Conservation (phyloP, 208 protist species). For the Leishmania lainsoni region DNA sequence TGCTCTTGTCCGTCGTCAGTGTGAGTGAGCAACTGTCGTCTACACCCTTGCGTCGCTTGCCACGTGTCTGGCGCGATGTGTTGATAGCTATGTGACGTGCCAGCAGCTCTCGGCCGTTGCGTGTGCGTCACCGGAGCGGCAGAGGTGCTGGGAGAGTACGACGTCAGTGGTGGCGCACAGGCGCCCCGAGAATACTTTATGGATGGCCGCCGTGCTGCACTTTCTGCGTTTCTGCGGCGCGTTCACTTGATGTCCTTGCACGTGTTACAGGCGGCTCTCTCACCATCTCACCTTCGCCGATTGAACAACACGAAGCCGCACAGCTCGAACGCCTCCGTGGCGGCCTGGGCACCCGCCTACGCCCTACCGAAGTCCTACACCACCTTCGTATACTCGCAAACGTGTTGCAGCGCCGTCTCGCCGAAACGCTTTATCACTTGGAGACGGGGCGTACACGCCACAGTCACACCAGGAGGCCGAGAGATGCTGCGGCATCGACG, state of each 20-base stretch:
- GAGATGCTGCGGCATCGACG: neutral
- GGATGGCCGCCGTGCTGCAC: neutral
- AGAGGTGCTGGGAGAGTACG: neutral
- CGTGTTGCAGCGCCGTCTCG: constrained; percentile 51
- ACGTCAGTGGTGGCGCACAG: neutral
- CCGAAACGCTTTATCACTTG: constrained; percentile 12
- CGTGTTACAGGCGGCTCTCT: neutral
- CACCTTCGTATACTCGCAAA: constrained; percentile 52
- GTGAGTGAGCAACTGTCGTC: constrained; percentile 59
- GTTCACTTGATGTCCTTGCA: neutral
- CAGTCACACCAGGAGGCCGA: neutral
- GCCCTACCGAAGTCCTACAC: constrained; percentile 43
- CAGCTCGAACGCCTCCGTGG: constrained; percentile 21
- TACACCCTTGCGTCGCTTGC: constrained; percentile 42
- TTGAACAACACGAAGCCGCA: constrained; percentile 13
- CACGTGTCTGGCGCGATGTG: constrained; percentile 47
- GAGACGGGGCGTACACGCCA: neutral
- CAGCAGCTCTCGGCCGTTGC: constrained; percentile 20
- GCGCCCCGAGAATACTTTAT: neutral
- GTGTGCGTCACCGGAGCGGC: neutral
- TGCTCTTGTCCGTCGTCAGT: constrained; percentile 49
- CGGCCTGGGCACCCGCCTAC: constrained; percentile 29
- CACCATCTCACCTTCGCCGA: neutral
- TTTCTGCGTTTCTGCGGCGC: neutral
- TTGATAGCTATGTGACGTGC: constrained; percentile 39